These are phyloP conservation scores for Lactarius evosmus DNA, from an alignment of 768 basidiomycete species.

Conservation along the genomic window DNA sequence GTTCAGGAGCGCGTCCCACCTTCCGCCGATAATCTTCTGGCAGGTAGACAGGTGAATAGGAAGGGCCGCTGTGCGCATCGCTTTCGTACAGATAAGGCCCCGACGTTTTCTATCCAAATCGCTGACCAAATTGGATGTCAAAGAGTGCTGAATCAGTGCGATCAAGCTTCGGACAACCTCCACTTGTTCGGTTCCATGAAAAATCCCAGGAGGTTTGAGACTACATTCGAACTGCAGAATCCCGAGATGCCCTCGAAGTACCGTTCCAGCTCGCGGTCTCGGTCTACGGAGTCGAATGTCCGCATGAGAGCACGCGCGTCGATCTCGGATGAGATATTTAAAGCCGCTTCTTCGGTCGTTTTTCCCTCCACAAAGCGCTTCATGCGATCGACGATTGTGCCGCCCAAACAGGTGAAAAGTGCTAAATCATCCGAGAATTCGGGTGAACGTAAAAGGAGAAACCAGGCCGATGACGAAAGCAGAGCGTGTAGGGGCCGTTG, in stretches of 20 bases:
- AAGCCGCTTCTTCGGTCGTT: background rate
- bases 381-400: too few relatives aligned
- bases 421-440: too few relatives aligned
- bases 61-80: background rate
- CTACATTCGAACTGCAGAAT: background rate
- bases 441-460: too few relatives aligned
- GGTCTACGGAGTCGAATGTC: background rate
- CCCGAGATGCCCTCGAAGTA: constrained; percentile 10
- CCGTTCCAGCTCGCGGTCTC: background rate
- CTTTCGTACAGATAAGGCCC: background rate
- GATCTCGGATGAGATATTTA: background rate
- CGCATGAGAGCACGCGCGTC: background rate
- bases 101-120: background rate
- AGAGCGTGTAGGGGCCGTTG: too few relatives aligned
- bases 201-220: background rate
- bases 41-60: background rate
- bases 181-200: background rate
- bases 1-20: background rate
- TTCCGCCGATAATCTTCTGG: background rate
- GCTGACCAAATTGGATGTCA: background rate
- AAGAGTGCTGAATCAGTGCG: background rate
- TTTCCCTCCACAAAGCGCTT: too few relatives aligned
- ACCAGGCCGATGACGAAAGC: too few relatives aligned
- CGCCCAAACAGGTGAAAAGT: too few relatives aligned
- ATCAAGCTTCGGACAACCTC: background rate